phyloP scores from a whole-genome alignment of 352 stramenopile species.

The Globisporangium heterothallicum region DNA sequence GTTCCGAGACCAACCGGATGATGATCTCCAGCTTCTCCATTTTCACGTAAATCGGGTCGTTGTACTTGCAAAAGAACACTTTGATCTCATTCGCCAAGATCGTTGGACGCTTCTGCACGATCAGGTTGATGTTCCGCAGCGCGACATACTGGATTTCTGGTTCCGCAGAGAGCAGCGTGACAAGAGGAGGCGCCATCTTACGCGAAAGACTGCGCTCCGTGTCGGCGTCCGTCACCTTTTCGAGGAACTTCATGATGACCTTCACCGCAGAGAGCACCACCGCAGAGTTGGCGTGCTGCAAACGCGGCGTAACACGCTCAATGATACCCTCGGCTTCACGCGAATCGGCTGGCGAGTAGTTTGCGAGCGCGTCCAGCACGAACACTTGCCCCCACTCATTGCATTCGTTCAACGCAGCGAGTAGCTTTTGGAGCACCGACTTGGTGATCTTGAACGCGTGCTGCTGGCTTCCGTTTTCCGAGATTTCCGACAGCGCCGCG shows the following conservation, averaged over 20 bases:
- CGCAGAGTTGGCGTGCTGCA: constrained; percentile 98
- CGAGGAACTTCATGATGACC: constrained; percentile 94
- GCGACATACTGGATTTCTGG: constrained; percentile 99
- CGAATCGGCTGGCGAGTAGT: constrained; percentile 93
- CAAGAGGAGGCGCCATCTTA: constrained; percentile 97
- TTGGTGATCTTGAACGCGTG: constrained; percentile 94
- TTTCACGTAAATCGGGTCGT: constrained; percentile 95
- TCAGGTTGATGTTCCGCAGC: constrained; percentile 99
- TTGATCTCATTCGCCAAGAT: constrained; percentile 96
- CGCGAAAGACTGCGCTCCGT: constrained; percentile 86
- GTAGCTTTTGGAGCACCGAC: constrained; percentile 96
- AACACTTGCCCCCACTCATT: constrained; percentile 99
- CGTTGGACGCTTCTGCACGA: constrained; percentile 96
- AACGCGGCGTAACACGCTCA: constrained; percentile 95
- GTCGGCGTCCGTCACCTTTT: constrained; percentile 94
- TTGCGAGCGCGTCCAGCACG: constrained; percentile 95
- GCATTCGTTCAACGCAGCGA: constrained; percentile 98
- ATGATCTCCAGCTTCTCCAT: constrained; percentile 99
- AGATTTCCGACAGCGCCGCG: constrained; percentile 96
- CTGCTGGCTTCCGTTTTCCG: constrained; percentile 89
- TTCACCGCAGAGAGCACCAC: constrained; percentile 99
- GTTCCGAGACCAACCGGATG: constrained; percentile 96
- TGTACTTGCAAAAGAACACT: constrained; percentile 99
- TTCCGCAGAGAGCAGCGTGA: constrained; percentile 97
- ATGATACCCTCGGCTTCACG: constrained; percentile 98